phyloP scores from a whole-genome alignment of 192 early-diverging fungal genomes.

The Radiomyces spectabilis region DNA sequence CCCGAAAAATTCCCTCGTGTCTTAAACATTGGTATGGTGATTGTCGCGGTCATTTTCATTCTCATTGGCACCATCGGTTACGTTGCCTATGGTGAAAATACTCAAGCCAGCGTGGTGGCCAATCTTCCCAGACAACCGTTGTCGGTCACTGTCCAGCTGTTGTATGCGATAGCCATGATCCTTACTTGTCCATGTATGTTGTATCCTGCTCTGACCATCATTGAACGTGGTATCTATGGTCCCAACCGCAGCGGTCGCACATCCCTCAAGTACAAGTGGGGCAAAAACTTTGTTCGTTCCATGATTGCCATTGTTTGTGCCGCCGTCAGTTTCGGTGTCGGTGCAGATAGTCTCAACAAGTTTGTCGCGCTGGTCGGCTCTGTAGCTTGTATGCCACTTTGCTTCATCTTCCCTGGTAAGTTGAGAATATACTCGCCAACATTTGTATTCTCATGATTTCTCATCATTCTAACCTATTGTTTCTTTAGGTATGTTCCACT shows the following conservation, averaged over 20 bases:
- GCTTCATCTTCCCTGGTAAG: constrained; percentile 67
- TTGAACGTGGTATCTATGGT: constrained; percentile 62
- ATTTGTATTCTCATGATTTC: no score
- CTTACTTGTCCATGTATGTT: constrained; percentile 53
- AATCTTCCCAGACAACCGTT: constrained; percentile 56
- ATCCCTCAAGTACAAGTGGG: constrained; percentile 50
- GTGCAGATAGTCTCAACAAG: constrained; percentile 63
- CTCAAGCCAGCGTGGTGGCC: constrained; percentile 71
- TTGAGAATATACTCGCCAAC: no score
- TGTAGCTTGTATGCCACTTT: constrained; percentile 61
- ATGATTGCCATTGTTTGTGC: constrained; percentile 53
- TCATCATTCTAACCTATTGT: no score
- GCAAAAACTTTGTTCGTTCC: constrained; percentile 60
- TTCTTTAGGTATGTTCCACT: constrained; percentile 63
- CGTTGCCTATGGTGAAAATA: constrained; percentile 65
- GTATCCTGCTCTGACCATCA: constrained; percentile 73
- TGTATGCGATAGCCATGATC: constrained; percentile 82
- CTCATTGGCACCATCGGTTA: constrained; percentile 70
- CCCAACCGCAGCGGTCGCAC: constrained; percentile 27
- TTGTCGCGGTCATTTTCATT: constrained; percentile 60
- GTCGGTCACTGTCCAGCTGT: constrained; percentile 58
- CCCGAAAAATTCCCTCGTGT: constrained; percentile 69
- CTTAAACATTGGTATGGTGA: constrained; percentile 52
- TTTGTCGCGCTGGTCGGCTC: constrained; percentile 81
- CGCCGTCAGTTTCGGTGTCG: constrained; percentile 56